Conservation (phyloP, 129 eudicot genomes). For the Centella asiatica region DNA sequence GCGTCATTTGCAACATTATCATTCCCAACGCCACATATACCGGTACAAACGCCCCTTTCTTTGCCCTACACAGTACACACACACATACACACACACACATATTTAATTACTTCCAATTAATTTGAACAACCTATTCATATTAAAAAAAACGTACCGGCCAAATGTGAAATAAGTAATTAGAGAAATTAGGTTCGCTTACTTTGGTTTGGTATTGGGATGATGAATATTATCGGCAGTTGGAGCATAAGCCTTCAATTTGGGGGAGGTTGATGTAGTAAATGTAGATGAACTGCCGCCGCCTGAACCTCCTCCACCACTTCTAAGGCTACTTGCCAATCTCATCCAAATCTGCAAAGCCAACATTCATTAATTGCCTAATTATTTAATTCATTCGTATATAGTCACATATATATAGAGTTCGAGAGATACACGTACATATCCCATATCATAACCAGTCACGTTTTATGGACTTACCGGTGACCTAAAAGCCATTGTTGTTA, state of each 20-base stretch:
- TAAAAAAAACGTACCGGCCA: no score
- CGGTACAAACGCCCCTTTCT: slow-evolving; percentile 45
- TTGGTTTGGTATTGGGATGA: neutral
- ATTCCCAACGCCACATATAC: slow-evolving; percentile 64
- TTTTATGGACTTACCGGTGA: slow-evolving; percentile 22
- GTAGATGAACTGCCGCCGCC: no score
- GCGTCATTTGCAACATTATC: slow-evolving; percentile 30
- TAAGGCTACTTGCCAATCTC: slow-evolving; percentile 28
- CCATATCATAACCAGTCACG: no score
- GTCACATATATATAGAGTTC: neutral
- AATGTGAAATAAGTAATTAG: neutral
- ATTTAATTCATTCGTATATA: neutral
- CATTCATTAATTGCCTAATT: no score
- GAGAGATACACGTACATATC: neutral
- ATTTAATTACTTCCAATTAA: neutral
- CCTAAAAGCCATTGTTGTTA: slow-evolving; percentile 40
- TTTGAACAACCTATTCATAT: no score
- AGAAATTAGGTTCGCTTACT: neutral
- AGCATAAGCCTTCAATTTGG: slow-evolving; percentile 32
- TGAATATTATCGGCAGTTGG: slow-evolving; percentile 28
- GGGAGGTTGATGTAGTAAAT: slow-evolving; percentile 48
- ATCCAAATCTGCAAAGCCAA: neutral
- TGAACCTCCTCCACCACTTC: slow-evolving; percentile 16
- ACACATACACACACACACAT: neutral
- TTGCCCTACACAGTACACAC: slow-evolving; percentile 13